Conservation (phyloP, 371 early-diverging fungal genomes). For the Phascolomyces articulosus region DNA sequence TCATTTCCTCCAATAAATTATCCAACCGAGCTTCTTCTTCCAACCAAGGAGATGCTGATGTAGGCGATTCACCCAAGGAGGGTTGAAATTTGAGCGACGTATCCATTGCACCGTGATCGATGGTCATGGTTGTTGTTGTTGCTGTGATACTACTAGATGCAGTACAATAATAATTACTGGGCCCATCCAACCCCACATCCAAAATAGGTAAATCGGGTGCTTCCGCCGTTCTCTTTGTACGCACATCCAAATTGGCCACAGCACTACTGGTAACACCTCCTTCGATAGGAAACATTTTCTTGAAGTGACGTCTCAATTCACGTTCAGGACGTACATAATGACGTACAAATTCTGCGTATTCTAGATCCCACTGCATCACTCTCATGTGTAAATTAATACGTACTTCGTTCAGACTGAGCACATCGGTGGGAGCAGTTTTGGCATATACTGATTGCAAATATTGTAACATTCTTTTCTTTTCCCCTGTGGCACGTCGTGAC, state of each 20-base stretch:
- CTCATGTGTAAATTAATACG: slow-evolving; percentile 75
- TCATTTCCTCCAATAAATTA: slow-evolving; percentile 12
- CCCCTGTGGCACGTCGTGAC: slow-evolving; percentile 67
- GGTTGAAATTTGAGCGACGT: slow-evolving; percentile 4
- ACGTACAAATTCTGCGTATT: slow-evolving; percentile 78
- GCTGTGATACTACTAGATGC: too few relatives aligned
- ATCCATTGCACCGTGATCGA: slow-evolving; percentile 18
- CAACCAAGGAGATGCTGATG: slow-evolving; percentile 11
- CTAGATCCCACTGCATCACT: slow-evolving; percentile 82
- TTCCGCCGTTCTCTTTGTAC: slow-evolving; percentile 44
- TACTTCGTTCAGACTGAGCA: slow-evolving; percentile 78
- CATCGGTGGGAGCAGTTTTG: slow-evolving; percentile 77
- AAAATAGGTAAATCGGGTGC: slow-evolving; percentile 46
- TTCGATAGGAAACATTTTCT: slow-evolving; percentile 63
- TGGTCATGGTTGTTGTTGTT: slow-evolving; percentile 15
- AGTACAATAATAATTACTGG: background rate
- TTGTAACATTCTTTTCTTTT: slow-evolving; percentile 82
- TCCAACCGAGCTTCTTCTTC: slow-evolving; percentile 18
- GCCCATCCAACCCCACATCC: slow-evolving; percentile 39
- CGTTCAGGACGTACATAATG: slow-evolving; percentile 79
- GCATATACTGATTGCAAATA: slow-evolving; percentile 81
- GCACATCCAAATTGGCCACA: slow-evolving; percentile 26
- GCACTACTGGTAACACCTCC: slow-evolving; percentile 32
- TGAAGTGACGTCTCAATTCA: slow-evolving; percentile 66
- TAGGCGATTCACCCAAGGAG: slow-evolving; percentile 18